These are phyloP conservation scores for Dictyostelium citrinum DNA, from an alignment of 78 protist genomes.

Conservation along the genomic window DNA sequence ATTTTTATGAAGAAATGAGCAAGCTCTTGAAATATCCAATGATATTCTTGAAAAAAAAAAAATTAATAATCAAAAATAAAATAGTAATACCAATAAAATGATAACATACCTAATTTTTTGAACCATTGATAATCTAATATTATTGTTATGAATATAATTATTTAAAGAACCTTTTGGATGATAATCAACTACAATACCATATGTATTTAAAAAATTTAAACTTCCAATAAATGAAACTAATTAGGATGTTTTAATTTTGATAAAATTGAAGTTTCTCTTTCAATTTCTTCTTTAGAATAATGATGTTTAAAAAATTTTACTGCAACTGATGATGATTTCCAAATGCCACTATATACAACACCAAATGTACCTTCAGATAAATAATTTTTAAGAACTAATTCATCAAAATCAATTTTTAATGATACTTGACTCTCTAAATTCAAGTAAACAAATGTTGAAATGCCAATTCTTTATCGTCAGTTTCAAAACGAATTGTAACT, in stretches of 20 bases:
- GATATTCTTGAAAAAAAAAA: not conserved
- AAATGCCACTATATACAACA: constrained; percentile 13
- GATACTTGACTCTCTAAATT: constrained; percentile 14
- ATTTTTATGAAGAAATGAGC: constrained; percentile 30
- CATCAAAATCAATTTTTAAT: constrained; percentile 25
- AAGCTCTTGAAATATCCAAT: constrained; percentile 60
- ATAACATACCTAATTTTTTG: constrained; percentile 18
- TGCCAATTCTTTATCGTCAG: not conserved
- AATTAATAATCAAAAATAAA: not conserved
- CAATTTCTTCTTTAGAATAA: not conserved
- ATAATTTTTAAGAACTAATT: not conserved
- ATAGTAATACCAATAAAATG: not conserved
- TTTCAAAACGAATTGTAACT: not conserved
- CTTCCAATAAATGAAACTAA: not conserved
- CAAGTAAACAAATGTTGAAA: constrained; percentile 21
- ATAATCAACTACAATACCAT: constrained; percentile 17
- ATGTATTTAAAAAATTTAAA: not conserved
- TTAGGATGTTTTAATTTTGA: constrained; percentile 12
- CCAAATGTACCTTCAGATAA: constrained; percentile 59
- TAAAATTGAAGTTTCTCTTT: constrained; percentile 6
- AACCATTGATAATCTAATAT: not conserved
- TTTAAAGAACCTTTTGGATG: not conserved
- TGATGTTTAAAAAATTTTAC: constrained; percentile 1
- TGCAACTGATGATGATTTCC: constrained; percentile 56
- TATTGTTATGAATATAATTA: not conserved